Conservation (phyloP, 2,329 filamentous ascomycete species). For the Neofusicoccum sp. region DNA sequence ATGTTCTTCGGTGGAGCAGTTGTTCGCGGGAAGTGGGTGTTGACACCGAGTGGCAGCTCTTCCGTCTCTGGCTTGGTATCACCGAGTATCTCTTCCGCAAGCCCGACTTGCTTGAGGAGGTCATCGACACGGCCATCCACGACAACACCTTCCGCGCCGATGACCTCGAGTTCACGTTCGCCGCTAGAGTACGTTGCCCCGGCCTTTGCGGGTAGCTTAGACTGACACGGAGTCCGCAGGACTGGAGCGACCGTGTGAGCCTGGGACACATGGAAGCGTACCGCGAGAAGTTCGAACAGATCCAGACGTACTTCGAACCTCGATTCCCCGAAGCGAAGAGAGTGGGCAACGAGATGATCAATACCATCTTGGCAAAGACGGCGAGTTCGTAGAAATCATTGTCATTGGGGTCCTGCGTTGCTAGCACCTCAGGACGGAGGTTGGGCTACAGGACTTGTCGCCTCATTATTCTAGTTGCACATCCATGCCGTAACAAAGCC, state of each 20-base stretch:
- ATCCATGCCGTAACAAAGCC: constrained; percentile 6
- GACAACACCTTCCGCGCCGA: constrained; percentile 93
- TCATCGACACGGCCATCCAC: constrained; percentile 80
- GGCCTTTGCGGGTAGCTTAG: neutral
- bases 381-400: constrained; percentile 23
- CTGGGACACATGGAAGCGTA: constrained; percentile 94
- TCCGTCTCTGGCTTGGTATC: constrained; percentile 95
- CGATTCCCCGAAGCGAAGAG: constrained; percentile 84
- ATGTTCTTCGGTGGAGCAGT: neutral
- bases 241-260: constrained; percentile 92
- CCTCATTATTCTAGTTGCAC: neutral
- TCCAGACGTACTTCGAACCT: constrained; percentile 89
- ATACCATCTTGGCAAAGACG: constrained; percentile 85
- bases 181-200: constrained; percentile 65
- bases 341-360: constrained; percentile 96
- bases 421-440: neutral
- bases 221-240: constrained; percentile 47
- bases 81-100: constrained; percentile 94
- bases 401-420: neutral
- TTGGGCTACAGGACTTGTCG: neutral
- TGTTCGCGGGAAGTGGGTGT: neutral
- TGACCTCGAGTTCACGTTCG: constrained; percentile 97
- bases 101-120: constrained; percentile 76
- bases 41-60: constrained; percentile 58
- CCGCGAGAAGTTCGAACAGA: constrained; percentile 85